These are phyloP conservation scores for Gynochthodes officinalis DNA, from an alignment of 257 asterid genomes.

Conservation along the genomic window DNA sequence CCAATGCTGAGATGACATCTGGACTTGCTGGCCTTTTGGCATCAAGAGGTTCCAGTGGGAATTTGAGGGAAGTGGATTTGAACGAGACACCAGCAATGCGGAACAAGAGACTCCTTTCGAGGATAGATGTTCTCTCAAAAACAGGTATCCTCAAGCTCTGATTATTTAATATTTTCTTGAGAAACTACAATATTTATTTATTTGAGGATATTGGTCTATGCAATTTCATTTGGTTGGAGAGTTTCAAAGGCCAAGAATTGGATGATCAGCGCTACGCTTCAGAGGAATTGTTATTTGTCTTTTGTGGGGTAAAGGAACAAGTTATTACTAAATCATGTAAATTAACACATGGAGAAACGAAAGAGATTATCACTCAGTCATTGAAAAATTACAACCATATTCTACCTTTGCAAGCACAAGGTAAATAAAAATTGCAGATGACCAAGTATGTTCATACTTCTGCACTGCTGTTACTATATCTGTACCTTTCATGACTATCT, in stretches of 20 bases:
- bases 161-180: neutral
- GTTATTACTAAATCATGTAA: neutral
- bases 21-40: constrained; percentile 46
- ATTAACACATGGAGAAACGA: neutral
- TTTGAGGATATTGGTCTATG: neutral
- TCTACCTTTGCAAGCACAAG: neutral
- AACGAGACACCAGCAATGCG: constrained; percentile 64
- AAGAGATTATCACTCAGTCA: too few relatives aligned
- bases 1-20: constrained; percentile 62
- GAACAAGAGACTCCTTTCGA: constrained; percentile 44
- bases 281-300: neutral
- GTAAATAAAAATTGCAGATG: too few relatives aligned
- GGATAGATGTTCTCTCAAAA: constrained; percentile 58
- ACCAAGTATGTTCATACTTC: too few relatives aligned
- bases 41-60: constrained; percentile 53
- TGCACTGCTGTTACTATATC: too few relatives aligned
- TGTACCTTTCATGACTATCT: too few relatives aligned
- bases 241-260: neutral
- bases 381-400: neutral
- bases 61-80: constrained; percentile 65
- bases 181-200: neutral
- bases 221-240: neutral
- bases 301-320: neutral
- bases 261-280: neutral
- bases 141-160: constrained; percentile 42